Percentiles rank a stretch among this genome's conserved stretches.
These are phyloP conservation scores for Nemophila menziesii DNA, from an alignment of 257 asterid species.

Conservation along the genomic window DNA sequence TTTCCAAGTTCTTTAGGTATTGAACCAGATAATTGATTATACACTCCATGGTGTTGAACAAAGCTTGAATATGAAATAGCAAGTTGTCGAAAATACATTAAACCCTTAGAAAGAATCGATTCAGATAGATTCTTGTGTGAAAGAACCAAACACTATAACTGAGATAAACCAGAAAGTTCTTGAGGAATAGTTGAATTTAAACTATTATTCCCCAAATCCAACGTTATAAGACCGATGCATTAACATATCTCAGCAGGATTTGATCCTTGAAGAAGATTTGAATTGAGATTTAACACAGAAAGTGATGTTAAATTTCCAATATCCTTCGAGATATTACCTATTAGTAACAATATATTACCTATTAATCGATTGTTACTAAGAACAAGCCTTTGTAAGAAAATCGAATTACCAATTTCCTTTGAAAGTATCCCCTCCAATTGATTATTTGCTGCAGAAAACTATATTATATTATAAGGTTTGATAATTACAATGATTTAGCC, in stretches of 20 bases:
- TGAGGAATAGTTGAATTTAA: conserved; percentile 47
- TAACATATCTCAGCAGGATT: conserved; percentile 53
- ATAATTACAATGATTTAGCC: too few relatives aligned
- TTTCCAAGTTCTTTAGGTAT: conserved; percentile 67
- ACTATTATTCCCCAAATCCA: conserved; percentile 62
- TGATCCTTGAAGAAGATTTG: conserved; percentile 46
- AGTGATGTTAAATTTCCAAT: conserved; percentile 45
- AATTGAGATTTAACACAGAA: conserved; percentile 46
- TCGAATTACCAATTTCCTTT: conserved; percentile 41
- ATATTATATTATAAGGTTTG: conserved; percentile 47
- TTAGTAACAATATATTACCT: too few relatives aligned
- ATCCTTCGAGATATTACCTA: conserved; percentile 46
- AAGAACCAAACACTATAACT: conserved; percentile 63
- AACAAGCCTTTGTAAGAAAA: conserved; percentile 37
- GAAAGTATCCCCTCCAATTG: conserved; percentile 55
- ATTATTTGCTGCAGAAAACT: conserved; percentile 62
- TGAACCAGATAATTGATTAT: conserved; percentile 52
- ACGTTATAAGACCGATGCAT: conserved; percentile 43
- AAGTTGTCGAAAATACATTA: conserved; percentile 56
- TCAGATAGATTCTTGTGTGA: conserved; percentile 64
- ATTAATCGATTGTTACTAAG: conserved; percentile 39
- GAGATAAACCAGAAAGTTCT: conserved; percentile 37
- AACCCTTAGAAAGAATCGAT: conserved; percentile 35
- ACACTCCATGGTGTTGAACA: conserved; percentile 77
- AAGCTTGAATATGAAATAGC: conserved; percentile 53